Evolutionary conservation across 2,329 filamentous ascomycete species (phyloP).

Genomic region (Aspergillus ibericus): DNA sequence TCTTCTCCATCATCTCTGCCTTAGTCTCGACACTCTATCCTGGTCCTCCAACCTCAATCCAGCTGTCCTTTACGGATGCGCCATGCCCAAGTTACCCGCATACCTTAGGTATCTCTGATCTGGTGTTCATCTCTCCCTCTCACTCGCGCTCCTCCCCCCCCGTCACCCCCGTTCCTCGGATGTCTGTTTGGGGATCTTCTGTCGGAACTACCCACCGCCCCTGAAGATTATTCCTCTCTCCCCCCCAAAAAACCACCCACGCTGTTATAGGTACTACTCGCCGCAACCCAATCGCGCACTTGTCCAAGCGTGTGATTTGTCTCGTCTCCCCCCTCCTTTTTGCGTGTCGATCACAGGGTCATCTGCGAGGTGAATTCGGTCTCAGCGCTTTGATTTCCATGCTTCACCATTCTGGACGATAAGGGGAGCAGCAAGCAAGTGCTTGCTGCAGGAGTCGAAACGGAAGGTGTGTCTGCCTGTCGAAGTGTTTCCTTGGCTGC

Average conservation of each 20-base stretch:
- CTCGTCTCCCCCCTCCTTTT: conserved; percentile 11
- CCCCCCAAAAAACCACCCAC: not conserved
- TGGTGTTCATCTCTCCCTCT: conserved; percentile 15
- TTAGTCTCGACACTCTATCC: conserved; percentile 6
- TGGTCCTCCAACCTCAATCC: conserved; percentile 20
- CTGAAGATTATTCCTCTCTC: conserved; percentile 18
- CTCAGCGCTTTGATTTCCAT: conserved; percentile 41
- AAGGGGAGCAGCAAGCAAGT: conserved; percentile 49
- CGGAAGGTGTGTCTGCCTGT: conserved; percentile 42
- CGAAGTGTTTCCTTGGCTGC: conserved; percentile 9
- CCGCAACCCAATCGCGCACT: conserved; percentile 5
- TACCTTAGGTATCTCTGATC: conserved; percentile 34
- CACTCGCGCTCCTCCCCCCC: not conserved
- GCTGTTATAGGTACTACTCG: not conserved
- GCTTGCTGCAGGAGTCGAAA: conserved; percentile 50
- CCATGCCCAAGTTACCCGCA: conserved; percentile 35
- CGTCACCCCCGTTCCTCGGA: conserved; percentile 1
- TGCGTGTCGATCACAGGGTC: conserved; percentile 26
- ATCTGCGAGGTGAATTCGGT: conserved; percentile 31
- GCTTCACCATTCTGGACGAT: conserved; percentile 48
- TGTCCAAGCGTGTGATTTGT: conserved; percentile 11
- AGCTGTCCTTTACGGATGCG: conserved; percentile 29
- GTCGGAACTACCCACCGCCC: conserved; percentile 13
- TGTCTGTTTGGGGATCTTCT: conserved; percentile 10
- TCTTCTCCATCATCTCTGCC: not conserved